Conservation (phyloP, 2,329 filamentous ascomycete genomes). For the Eutypella sp. region DNA sequence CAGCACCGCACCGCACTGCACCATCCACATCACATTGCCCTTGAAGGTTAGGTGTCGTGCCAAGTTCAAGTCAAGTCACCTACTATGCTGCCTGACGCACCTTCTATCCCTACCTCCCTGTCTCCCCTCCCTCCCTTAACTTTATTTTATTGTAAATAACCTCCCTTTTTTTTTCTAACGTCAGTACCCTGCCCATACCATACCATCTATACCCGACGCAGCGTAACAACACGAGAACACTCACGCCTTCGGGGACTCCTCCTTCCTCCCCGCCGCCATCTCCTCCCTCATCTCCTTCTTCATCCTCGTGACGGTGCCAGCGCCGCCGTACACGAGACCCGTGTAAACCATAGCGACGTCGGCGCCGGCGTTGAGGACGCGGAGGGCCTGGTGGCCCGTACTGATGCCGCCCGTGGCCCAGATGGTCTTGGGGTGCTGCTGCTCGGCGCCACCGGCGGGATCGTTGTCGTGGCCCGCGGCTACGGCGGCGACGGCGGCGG, state of each 20-base stretch:
- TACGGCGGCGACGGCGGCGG: constrained; percentile 3
- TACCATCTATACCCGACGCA: too few relatives aligned
- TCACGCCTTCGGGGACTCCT: too few relatives aligned
- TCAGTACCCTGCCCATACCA: too few relatives aligned
- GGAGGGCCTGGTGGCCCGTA: constrained; percentile 75
- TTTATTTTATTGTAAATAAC: too few relatives aligned
- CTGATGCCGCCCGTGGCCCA: constrained; percentile 94
- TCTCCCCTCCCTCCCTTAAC: too few relatives aligned
- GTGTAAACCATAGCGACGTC: constrained; percentile 93
- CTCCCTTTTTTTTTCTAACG: too few relatives aligned
- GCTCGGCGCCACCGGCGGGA: too few relatives aligned
- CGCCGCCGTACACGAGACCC: constrained; percentile 59
- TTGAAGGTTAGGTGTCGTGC: too few relatives aligned
- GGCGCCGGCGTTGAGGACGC: constrained; percentile 82
- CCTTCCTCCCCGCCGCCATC: constrained; percentile 18
- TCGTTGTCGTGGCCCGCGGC: constrained; percentile 1
- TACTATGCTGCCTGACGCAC: too few relatives aligned
- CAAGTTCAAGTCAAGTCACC: too few relatives aligned
- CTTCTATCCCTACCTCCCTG: too few relatives aligned
- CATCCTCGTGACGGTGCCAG: constrained; percentile 60
- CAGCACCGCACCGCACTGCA: neutral
- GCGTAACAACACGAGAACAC: too few relatives aligned
- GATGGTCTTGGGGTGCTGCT: constrained; percentile 63
- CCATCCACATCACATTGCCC: neutral
- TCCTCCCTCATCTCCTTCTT: constrained; percentile 56